phyloP scores from a whole-genome alignment of 1,284 basidiomycete genomes.

The Microbotryum saponariae region DNA sequence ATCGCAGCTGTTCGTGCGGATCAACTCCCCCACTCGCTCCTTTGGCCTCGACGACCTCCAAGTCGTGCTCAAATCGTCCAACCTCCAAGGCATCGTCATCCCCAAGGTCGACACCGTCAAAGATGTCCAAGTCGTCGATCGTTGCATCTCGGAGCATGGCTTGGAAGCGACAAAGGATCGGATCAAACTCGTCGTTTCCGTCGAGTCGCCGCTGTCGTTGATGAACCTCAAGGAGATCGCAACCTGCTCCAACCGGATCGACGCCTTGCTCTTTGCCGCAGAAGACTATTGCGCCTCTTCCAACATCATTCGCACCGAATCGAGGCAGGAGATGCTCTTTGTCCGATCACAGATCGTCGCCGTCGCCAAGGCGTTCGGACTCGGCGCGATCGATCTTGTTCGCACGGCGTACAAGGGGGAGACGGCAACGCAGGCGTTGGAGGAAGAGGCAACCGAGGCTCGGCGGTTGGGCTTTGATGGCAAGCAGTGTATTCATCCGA shows the following conservation, averaged over 20 bases:
- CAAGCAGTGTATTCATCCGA: slow-evolving; percentile 79
- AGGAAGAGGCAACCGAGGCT: slow-evolving; percentile 42
- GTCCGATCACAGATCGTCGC: slow-evolving; percentile 78
- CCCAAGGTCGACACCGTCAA: slow-evolving; percentile 31
- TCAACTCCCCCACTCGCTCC: slow-evolving; percentile 44
- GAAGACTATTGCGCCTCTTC: slow-evolving; percentile 85
- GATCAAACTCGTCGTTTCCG: slow-evolving; percentile 23
- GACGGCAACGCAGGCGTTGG: neutral
- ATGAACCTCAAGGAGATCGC: slow-evolving; percentile 29
- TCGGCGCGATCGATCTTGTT: slow-evolving; percentile 83
- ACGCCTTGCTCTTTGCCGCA: slow-evolving; percentile 55
- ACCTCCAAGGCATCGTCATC: slow-evolving; percentile 30
- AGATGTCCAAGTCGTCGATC: slow-evolving; percentile 23
- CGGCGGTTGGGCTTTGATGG: slow-evolving; percentile 71
- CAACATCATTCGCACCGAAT: slow-evolving; percentile 66
- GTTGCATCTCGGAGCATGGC: slow-evolving; percentile 13
- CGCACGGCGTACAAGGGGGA: slow-evolving; percentile 27
- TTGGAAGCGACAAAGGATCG: neutral
- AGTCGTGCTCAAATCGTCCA: slow-evolving; percentile 7
- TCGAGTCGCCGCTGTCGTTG: slow-evolving; percentile 31
- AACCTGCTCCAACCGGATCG: slow-evolving; percentile 2
- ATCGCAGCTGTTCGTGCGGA: slow-evolving; percentile 47
- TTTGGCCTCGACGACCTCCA: neutral
- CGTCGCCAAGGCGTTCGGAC: slow-evolving; percentile 71
- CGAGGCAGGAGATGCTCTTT: slow-evolving; percentile 68